Conservation (phyloP, 2,329 filamentous ascomycete genomes). For the Blastomyces silverae region DNA sequence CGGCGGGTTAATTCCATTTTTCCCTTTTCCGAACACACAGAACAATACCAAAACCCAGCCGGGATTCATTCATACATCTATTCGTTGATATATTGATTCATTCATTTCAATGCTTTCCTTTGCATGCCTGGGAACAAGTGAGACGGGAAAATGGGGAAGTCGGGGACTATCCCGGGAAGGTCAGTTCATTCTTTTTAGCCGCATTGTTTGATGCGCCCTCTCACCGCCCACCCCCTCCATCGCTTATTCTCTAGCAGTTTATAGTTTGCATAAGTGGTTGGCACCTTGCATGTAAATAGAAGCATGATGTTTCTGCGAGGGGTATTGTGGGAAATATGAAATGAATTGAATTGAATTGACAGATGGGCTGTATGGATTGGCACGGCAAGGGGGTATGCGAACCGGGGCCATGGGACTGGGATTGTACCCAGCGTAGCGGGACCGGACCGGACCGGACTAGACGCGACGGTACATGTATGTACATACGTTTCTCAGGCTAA, state of each 20-base stretch:
- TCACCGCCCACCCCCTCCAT: too few species aligned
- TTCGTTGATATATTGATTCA: too few species aligned
- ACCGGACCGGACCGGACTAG: conserved; percentile 11
- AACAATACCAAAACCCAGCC: neutral
- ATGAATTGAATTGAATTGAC: neutral
- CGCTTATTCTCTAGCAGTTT: too few species aligned
- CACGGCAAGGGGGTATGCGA: neutral
- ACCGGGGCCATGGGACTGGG: neutral
- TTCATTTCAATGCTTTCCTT: too few species aligned
- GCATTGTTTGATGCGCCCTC: too few species aligned
- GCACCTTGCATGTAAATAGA: too few species aligned
- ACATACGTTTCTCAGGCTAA: neutral
- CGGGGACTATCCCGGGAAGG: neutral
- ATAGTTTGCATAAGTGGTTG: too few species aligned
- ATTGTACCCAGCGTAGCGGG: neutral
- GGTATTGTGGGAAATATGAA: neutral
- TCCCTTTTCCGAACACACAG: neutral
- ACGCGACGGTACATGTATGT: neutral
- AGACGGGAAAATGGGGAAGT: too few species aligned
- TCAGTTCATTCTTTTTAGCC: neutral
- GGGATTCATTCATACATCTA: neutral
- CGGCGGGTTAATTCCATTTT: neutral
- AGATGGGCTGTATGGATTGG: neutral
- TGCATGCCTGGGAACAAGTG: too few species aligned
- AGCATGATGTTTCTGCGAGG: neutral